phyloP scores from a whole-genome alignment of 2,329 filamentous ascomycete genomes.

The Arthroderma uncinatum region DNA sequence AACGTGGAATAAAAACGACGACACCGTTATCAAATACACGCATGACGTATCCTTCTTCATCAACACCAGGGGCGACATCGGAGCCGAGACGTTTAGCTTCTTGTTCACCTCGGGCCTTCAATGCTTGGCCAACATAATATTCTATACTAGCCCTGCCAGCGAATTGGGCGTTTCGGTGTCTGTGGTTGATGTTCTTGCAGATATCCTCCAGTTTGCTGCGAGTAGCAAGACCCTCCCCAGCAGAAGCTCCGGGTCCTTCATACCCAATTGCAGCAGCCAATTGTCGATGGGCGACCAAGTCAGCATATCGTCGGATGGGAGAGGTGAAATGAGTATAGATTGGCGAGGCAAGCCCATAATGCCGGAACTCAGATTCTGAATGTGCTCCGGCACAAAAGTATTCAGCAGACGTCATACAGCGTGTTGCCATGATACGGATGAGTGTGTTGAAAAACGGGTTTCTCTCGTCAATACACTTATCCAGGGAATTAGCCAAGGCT shows the following conservation, averaged over 20 bases:
- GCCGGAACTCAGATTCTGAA: slow-evolving; percentile 84
- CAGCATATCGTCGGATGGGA: slow-evolving; percentile 94
- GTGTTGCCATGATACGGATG: slow-evolving; percentile 90
- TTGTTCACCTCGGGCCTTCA: slow-evolving; percentile 57
- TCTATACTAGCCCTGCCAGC: slow-evolving; percentile 89
- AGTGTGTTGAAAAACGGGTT: slow-evolving; percentile 98
- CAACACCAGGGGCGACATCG: slow-evolving; percentile 33
- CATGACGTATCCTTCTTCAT: slow-evolving; percentile 94
- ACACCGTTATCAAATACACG: slow-evolving; percentile 95
- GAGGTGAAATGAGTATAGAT: slow-evolving; percentile 99
- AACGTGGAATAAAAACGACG: slow-evolving; percentile 88
- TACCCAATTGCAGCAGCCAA: slow-evolving; percentile 92
- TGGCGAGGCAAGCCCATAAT: slow-evolving; percentile 90
- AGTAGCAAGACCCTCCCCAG: slow-evolving; percentile 71
- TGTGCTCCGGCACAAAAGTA: slow-evolving; percentile 96
- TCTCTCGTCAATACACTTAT: slow-evolving; percentile 63
- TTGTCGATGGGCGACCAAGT: slow-evolving; percentile 86
- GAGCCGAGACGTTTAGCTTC: slow-evolving; percentile 18
- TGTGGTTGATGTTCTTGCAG: slow-evolving; percentile 96
- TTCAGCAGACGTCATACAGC: slow-evolving; percentile 98
- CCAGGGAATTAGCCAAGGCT: slow-evolving; percentile 85
- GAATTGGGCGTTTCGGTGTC: slow-evolving; percentile 93
- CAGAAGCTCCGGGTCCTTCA: slow-evolving; percentile 48
- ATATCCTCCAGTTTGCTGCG: slow-evolving; percentile 80
- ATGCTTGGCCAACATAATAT: slow-evolving; percentile 94